Conservation (phyloP, 306 rosid species). For the Casuarina glauca region DNA sequence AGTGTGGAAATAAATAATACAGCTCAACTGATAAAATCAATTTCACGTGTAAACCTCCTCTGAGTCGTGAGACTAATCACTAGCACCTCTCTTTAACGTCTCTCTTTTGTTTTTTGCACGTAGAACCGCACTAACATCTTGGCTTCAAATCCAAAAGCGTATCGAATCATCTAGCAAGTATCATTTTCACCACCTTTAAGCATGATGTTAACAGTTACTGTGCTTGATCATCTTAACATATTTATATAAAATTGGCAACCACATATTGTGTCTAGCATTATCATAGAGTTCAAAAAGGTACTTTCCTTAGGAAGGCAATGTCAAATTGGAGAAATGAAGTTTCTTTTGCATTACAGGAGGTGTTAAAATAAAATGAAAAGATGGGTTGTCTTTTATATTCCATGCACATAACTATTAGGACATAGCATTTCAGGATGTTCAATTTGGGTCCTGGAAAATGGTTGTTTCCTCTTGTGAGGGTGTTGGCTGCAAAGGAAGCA, state of each 20-base stretch:
- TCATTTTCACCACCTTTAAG: conserved; percentile 26
- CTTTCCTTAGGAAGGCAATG: neutral
- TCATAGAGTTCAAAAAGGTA: neutral
- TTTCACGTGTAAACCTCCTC: neutral
- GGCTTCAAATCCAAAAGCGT: conserved; percentile 15
- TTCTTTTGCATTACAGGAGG: no score
- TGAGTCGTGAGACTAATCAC: neutral
- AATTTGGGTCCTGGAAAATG: no score
- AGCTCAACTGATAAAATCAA: no score
- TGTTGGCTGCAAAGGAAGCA: no score
- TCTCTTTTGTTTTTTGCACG: neutral
- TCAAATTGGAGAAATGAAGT: neutral
- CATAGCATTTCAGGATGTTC: no score
- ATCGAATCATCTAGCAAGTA: conserved; percentile 17
- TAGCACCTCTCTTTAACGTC: neutral
- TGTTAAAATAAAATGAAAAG: no score
- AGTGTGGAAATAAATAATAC: no score
- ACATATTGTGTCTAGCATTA: neutral
- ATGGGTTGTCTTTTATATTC: no score
- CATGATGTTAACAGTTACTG: neutral
- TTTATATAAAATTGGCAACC: neutral
- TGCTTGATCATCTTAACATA: conserved; percentile 14
- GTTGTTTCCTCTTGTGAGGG: no score
- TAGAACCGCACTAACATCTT: neutral
- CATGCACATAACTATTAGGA: no score